These are phyloP conservation scores for Kalaharituber pfeilii DNA, from an alignment of 2,329 filamentous ascomycete species.

Conservation along the genomic window DNA sequence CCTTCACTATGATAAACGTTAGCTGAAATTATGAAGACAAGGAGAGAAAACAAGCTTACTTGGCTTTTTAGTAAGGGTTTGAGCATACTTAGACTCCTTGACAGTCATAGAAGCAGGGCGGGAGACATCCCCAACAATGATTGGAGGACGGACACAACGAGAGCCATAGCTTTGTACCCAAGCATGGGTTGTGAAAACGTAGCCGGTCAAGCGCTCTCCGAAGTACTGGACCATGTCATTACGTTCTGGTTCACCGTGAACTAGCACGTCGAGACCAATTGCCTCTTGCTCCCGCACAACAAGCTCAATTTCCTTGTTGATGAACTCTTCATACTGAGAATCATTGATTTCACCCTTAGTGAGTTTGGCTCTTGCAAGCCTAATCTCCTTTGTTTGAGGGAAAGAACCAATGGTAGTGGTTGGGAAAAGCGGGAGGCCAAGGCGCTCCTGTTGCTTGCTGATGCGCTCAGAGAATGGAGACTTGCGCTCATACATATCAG, in stretches of 20 bases:
- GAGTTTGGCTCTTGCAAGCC: conserved; percentile 90
- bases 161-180: conserved; percentile 99
- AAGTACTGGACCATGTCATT: conserved; percentile 99
- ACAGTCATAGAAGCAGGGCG: conserved; percentile 95
- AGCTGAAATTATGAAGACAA: background rate
- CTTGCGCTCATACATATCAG: conserved; percentile 79
- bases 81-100: conserved; percentile 99
- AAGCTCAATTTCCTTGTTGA: conserved; percentile 93
- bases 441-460: conserved; percentile 71
- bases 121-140: conserved; percentile 97
- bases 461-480: conserved; percentile 75
- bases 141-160: conserved; percentile 92
- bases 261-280: conserved; percentile 89
- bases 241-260: conserved; percentile 97
- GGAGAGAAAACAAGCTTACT: background rate
- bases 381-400: conserved; percentile 98
- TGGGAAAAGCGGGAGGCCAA: conserved; percentile 90
- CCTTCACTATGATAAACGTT: conserved; percentile 54
- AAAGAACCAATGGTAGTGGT: conserved; percentile 99
- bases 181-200: conserved; percentile 96
- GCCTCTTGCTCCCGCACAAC: conserved; percentile 96
- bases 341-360: conserved; percentile 94
- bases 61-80: conserved; percentile 88
- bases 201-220: conserved; percentile 88
- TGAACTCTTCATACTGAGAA: conserved; percentile 94